phyloP scores from a whole-genome alignment of 805 yeast genomes.

The Debaryomyces prosopidis region DNA sequence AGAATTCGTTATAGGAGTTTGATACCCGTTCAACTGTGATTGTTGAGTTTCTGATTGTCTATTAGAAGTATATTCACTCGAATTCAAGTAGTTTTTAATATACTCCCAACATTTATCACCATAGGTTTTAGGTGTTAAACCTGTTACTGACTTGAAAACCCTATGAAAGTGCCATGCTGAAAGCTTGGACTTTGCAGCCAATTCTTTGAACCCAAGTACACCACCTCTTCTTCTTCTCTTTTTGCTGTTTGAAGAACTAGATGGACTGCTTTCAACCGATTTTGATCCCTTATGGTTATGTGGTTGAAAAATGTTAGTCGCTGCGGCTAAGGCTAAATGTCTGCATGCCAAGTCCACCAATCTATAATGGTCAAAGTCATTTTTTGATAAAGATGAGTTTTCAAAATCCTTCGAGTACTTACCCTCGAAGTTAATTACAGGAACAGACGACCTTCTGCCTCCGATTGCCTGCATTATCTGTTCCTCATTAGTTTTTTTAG shows the following conservation, averaged over 20 bases:
- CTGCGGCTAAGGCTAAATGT: constrained; percentile 81
- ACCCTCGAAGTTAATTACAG: constrained; percentile 25
- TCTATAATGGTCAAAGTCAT: constrained; percentile 67
- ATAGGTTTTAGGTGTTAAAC: constrained; percentile 84
- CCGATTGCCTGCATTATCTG: constrained; percentile 21
- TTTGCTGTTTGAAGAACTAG: constrained; percentile 11
- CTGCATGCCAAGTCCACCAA: constrained; percentile 79
- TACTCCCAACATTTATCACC: constrained; percentile 80
- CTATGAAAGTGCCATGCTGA: constrained; percentile 94
- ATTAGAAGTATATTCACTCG: constrained; percentile 12
- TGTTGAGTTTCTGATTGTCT: constrained; percentile 9
- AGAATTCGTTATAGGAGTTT: constrained; percentile 4
- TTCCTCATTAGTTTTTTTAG: constrained; percentile 23
- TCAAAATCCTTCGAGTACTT: constrained; percentile 25
- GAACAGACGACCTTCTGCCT: constrained; percentile 28
- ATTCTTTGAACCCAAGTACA: constrained; percentile 79
- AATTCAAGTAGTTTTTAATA: constrained; percentile 37
- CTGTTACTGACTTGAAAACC: constrained; percentile 82
- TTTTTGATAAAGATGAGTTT: constrained; percentile 42
- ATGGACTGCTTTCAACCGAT: constrained; percentile 17
- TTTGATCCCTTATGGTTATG: constrained; percentile 17
- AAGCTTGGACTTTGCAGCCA: constrained; percentile 79
- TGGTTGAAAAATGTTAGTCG: constrained; percentile 37
- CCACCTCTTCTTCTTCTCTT: constrained; percentile 71
- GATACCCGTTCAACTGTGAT: neutral